phyloP scores from a whole-genome alignment of 2,329 filamentous ascomycete species.

The Scedosporium apiospermum region DNA sequence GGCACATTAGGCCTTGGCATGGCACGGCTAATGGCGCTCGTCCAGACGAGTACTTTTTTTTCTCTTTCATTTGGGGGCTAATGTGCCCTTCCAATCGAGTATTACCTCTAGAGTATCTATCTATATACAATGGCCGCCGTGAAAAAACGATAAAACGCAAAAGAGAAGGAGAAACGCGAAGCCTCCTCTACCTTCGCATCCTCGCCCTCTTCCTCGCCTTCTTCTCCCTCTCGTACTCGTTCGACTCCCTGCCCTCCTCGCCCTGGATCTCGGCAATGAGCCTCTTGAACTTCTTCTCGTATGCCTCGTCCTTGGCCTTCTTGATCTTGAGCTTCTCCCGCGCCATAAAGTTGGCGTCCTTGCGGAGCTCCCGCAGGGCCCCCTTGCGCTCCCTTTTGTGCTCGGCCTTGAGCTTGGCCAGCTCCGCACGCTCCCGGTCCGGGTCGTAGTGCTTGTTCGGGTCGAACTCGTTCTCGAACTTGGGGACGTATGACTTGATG shows the following conservation, averaged over 20 bases:
- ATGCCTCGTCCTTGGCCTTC: constrained; percentile 85
- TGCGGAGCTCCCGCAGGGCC: constrained; percentile 84
- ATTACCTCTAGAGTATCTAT: neutral
- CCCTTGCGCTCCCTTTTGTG: constrained; percentile 95
- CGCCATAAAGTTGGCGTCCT: constrained; percentile 90
- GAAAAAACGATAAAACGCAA: neutral
- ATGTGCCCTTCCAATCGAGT: neutral
- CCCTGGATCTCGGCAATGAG: constrained; percentile 92
- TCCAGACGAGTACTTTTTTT: neutral
- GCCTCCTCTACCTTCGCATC: constrained; percentile 16
- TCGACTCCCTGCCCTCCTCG: constrained; percentile 78
- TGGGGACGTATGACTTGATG: constrained; percentile 81
- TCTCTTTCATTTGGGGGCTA: neutral
- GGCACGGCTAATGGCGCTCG: neutral
- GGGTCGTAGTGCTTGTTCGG: constrained; percentile 96
- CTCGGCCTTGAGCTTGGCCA: constrained; percentile 76
- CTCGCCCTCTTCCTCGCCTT: constrained; percentile 59
- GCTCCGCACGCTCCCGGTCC: constrained; percentile 78
- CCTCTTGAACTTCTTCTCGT: constrained; percentile 92
- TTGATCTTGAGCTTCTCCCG: constrained; percentile 84
- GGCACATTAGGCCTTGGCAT: neutral
- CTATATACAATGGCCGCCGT: neutral
- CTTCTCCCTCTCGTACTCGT: constrained; percentile 84
- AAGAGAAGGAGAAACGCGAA: neutral
- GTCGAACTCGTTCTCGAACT: constrained; percentile 93